Evolutionary conservation across 441 rosid species (phyloP), one percentile per base, ranked within the genome.

Genomic region (Gossypium gossypioides): DNA sequence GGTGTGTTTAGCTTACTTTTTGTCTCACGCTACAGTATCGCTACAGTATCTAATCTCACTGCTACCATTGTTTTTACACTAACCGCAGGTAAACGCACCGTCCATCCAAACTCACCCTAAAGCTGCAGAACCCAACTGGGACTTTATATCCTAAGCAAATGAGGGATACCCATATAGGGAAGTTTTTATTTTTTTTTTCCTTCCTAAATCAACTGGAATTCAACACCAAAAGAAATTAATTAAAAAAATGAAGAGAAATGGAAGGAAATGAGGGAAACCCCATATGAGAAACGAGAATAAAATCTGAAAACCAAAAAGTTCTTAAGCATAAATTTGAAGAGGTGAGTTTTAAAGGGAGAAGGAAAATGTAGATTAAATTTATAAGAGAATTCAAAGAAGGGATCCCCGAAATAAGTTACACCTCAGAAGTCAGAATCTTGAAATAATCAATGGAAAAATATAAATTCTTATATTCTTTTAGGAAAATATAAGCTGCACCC

Each of bases 311-410:
- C 62, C 55, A 24, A 44, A 19, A 25, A 29, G 16, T 62, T 32
- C 4, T 44, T 73, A 27, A 27, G 32, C 32, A 0, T 27, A 27
- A 27, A 27, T 0, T 19, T 42, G 48, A 42, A 42, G 3, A 19
- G 5, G 5, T 27, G 32, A 5, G 5, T 0, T 27, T 27, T 0
- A 27, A 27, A n/a, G 18, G n/a, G 16, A n/a, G 34, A 69, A n/a
- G 27, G 21, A 12, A 27, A 52, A 29, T 24, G 63, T 15, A 0
- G 29, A 24, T 22, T 22, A 27, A 72, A 37, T 13, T 54, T 3
- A 37, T 15, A 37, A 58, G 64, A 52, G 56, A 62, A 8, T 64
- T 73, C 59, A 75, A 72, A 0, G 57, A 34, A 73, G 50, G 4
- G 29, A 58, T 54, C 60, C 24, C 6, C 25, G 25, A 24, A 24